These are phyloP conservation scores for Blastomyces silverae DNA, from an alignment of 2,329 filamentous ascomycete species.

Conservation along the genomic window DNA sequence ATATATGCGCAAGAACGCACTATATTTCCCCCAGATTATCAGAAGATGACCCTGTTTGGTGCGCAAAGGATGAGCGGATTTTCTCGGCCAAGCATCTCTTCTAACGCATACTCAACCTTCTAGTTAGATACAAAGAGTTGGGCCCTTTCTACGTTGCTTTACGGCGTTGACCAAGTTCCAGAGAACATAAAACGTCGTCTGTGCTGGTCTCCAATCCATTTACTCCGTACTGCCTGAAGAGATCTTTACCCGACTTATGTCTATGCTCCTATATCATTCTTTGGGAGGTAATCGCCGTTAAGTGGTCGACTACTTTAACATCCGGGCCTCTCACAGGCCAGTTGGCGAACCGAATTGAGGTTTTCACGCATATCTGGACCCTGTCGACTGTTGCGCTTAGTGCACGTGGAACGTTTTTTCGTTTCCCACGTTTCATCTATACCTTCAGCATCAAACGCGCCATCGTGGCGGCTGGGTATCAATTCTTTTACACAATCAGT, in stretches of 20 bases:
- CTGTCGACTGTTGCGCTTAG: constrained; percentile 61
- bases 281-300: constrained; percentile 59
- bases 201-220: constrained; percentile 28
- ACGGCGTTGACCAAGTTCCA: neutral
- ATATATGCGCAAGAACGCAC: neutral
- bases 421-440: constrained; percentile 47
- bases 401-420: constrained; percentile 62
- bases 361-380: constrained; percentile 66
- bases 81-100: neutral
- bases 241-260: constrained; percentile 50
- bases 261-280: constrained; percentile 59
- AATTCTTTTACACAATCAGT: constrained; percentile 70
- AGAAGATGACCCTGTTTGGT: no score
- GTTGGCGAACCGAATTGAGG: constrained; percentile 62
- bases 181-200: neutral
- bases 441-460: constrained; percentile 53
- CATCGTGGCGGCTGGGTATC: constrained; percentile 61
- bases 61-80: constrained; percentile 14
- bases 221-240: constrained; percentile 66
- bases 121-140: neutral
- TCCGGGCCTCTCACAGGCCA: constrained; percentile 58
- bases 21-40: neutral
- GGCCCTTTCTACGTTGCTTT: neutral
- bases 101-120: neutral
- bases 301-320: constrained; percentile 55